Percentiles rank a stretch among this genome's conserved stretches.
Conservation (phyloP, 169 alveolate species). For the Fabrea salina region DNA sequence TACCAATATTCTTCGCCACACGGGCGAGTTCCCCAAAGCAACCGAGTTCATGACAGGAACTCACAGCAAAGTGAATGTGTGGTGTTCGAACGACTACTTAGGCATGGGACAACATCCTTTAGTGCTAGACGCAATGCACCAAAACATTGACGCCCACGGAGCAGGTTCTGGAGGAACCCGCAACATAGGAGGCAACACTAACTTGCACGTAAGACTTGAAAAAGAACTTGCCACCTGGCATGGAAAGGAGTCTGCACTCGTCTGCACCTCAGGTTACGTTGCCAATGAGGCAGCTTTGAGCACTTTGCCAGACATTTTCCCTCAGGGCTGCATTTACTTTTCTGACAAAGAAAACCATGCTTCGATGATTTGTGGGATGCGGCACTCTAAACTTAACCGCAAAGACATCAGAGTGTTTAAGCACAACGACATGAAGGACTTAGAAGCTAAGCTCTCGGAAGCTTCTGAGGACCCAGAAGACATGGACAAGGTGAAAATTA, state of each 20-base stretch:
- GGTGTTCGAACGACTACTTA: conserved; percentile 86
- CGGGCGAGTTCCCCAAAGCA: conserved; percentile 55
- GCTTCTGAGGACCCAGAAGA: conserved; percentile 51
- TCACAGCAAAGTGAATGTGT: conserved; percentile 47
- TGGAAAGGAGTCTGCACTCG: conserved; percentile 76
- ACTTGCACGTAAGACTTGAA: conserved; percentile 76
- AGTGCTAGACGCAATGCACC: conserved; percentile 76
- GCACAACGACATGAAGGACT: conserved; percentile 74
- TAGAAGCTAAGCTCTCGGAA: conserved; percentile 52
- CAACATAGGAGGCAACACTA: conserved; percentile 84
- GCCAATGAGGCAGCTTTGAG: conserved; percentile 87
- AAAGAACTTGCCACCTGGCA: conserved; percentile 77
- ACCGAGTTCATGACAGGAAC: conserved; percentile 20
- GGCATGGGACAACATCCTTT: conserved; percentile 84
- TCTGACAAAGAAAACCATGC: conserved; percentile 90
- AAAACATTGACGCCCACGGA: conserved; percentile 73
- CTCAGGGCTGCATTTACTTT: conserved; percentile 62
- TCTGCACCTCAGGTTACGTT: conserved; percentile 81
- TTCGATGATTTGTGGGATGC: conserved; percentile 84
- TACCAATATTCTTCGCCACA: conserved; percentile 41
- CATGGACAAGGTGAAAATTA: conserved; percentile 63
- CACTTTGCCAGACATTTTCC: conserved; percentile 72
- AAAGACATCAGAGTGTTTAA: conserved; percentile 51
- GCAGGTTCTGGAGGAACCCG: conserved; percentile 91
- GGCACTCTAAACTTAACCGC: conserved; percentile 60